Percentiles rank a stretch among this genome's conserved stretches.
Evolutionary conservation across 2,329 filamentous ascomycete genomes (phyloP).

Genomic region (Leptographium procerum): DNA sequence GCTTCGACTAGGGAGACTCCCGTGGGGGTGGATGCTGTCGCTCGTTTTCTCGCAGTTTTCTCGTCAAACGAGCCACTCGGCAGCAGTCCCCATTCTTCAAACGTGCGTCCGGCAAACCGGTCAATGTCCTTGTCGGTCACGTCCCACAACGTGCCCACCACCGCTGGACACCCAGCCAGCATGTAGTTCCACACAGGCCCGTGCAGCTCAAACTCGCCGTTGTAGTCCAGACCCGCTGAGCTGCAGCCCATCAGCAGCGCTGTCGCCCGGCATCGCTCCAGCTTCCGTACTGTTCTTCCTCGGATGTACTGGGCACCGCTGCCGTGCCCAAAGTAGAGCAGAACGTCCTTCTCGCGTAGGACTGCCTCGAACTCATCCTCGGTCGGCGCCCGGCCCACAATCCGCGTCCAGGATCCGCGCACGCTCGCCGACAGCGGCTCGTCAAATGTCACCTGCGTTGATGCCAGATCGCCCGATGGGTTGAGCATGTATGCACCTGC

Average conservation of each 20-base stretch:
- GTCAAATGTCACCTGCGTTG: constrained; percentile 67
- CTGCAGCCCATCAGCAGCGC: constrained; percentile 92
- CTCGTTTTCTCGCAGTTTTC: constrained; percentile 15
- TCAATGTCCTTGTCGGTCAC: constrained; percentile 97
- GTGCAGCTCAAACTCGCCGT: constrained; percentile 81
- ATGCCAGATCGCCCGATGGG: constrained; percentile 69
- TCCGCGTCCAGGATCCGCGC: constrained; percentile 55
- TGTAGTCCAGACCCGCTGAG: constrained; percentile 68
- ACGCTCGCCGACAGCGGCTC: constrained; percentile 49
- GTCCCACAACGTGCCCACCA: constrained; percentile 93
- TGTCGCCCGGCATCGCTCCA: constrained; percentile 60
- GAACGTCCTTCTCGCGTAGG: constrained; percentile 55
- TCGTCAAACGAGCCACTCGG: constrained; percentile 28
- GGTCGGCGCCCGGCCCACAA: constrained; percentile 57
- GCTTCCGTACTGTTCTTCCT: constrained; percentile 65
- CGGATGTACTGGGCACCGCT: constrained; percentile 92
- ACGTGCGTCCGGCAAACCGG: constrained; percentile 67
- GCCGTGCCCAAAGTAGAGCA: constrained; percentile 94
- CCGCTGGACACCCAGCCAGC: constrained; percentile 72
- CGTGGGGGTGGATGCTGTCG: constrained; percentile 5
- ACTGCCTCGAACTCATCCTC: constrained; percentile 66
- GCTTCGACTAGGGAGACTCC: constrained; percentile 63
- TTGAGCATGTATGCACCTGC: constrained; percentile 77
- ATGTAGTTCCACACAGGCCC: constrained; percentile 89
- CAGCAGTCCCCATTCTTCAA: constrained; percentile 80